Evolutionary conservation across 495 filamentous ascomycete genomes (phyloP), one percentile per base, ranked within the genome.

Genomic region (Penicillium roqueforti): DNA sequence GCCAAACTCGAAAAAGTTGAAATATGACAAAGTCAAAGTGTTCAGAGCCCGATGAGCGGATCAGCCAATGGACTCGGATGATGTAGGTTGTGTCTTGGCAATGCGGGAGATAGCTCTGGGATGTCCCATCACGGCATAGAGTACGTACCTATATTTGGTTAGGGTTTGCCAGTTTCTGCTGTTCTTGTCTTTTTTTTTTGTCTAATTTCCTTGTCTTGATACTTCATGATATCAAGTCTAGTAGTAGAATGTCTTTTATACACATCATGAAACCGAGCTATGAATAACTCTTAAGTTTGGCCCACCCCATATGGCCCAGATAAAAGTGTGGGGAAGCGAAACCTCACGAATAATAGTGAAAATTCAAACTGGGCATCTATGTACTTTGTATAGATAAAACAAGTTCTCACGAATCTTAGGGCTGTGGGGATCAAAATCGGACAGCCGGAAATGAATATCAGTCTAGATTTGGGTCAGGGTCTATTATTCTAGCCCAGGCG

Each of bases 281-380:
- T 22, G 19, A 47, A 47, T 34, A 47, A 28, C 18, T 25, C 23
- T 26, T 23, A 41, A 47, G 41, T 40, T 51, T 10, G 10, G 25
- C 3, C 52, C 20, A 29, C 36, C 43, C 29, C 18, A 25, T 53
- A 45, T 54, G 28, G 28, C 28, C 20, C 9, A 47, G 40, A 53
- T 22, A 47, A 32, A 47, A 55, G 13, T 59, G 61, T 60, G 61
- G 64, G 61, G 61, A 64, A 67, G 62, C 58, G 61, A 64, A 67
- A 64, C 58, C 51, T 59, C 56, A 40, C 61, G 56, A 67, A 65
- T 67, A 34, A 55, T 11, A 63, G 38, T 38, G 34, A 45, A 16
- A 31, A 31, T 9, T n/a, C n/a, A n/a, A n/a, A n/a, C n/a, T n/a
- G n/a, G n/a, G n/a, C n/a, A n/a, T n/a, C n/a, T n/a, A n/a, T n/a